Evolutionary conservation across 164 flowering plant genomes (phyloP).

Genomic region (Vitis amurensis): DNA sequence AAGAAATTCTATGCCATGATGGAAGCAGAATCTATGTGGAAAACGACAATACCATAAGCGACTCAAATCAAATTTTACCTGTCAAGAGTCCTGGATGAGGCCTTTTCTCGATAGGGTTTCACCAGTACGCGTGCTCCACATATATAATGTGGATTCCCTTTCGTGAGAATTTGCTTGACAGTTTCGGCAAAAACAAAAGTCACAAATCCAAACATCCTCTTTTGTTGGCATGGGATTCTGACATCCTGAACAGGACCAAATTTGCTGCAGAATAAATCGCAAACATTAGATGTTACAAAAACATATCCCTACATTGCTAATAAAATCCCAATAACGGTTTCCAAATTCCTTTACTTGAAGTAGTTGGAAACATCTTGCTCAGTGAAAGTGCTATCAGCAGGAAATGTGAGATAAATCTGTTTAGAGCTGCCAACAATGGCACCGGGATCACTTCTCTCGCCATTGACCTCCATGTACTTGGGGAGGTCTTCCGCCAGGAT

Average conservation of each 20-base stretch:
- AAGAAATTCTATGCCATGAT: background rate
- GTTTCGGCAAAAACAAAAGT: slow-evolving; percentile 61
- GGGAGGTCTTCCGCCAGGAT: slow-evolving; percentile 63
- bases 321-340: background rate
- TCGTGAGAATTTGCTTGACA: slow-evolving; percentile 47
- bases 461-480: slow-evolving; percentile 41
- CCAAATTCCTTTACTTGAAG: slow-evolving; percentile 41
- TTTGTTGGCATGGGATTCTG: slow-evolving; percentile 76
- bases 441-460: slow-evolving; percentile 54
- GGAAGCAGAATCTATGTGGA: too few species aligned
- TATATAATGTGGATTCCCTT: slow-evolving; percentile 70
- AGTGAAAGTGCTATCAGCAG: slow-evolving; percentile 69
- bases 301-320: background rate
- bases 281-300: background rate
- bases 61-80: slow-evolving; percentile 26
- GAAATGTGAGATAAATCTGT: slow-evolving; percentile 74
- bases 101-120: slow-evolving; percentile 69
- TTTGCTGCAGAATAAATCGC: slow-evolving; percentile 31
- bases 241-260: slow-evolving; percentile 87
- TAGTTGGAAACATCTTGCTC: slow-evolving; percentile 72
- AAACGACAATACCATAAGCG: too few species aligned
- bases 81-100: slow-evolving; percentile 39
- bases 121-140: slow-evolving; percentile 77
- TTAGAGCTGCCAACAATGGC: slow-evolving; percentile 52
- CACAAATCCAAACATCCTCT: slow-evolving; percentile 75